Percentiles rank a stretch among this genome's conserved stretches.
These are phyloP conservation scores for Oemleria cerasiformis DNA, from an alignment of 306 rosid genomes.

Conservation along the genomic window DNA sequence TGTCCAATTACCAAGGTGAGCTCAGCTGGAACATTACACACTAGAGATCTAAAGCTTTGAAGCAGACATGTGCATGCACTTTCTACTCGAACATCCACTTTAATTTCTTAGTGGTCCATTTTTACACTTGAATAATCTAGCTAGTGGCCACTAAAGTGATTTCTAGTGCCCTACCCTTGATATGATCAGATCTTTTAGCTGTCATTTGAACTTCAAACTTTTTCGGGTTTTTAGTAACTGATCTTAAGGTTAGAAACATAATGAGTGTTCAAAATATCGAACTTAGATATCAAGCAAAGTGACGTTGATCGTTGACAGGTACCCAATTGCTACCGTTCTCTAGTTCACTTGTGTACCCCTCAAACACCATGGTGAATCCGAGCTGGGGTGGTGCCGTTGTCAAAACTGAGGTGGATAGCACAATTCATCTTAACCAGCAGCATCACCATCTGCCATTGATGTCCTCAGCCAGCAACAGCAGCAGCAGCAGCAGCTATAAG, in stretches of 20 bases:
- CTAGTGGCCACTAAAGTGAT: constrained; percentile 15
- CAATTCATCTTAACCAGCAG: constrained; percentile 31
- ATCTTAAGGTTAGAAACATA: not conserved
- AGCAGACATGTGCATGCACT: constrained; percentile 2
- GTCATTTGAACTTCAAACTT: not conserved
- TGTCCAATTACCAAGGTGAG: constrained; percentile 73
- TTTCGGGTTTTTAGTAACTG: not conserved
- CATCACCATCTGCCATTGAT: constrained; percentile 42
- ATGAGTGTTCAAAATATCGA: not conserved
- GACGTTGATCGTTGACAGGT: constrained; percentile 43
- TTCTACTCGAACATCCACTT: constrained; percentile 3
- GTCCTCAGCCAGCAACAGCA: constrained; percentile 34
- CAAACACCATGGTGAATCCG: constrained; percentile 46
- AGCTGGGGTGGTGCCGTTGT: constrained; percentile 45
- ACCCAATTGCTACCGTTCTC: constrained; percentile 61
- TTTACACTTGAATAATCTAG: constrained; percentile 15
- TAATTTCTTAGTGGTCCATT: constrained; percentile 7
- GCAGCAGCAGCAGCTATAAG: constrained; percentile 34
- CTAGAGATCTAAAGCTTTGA: not conserved
- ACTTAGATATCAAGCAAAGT: not conserved
- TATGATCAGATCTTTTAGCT: not conserved
- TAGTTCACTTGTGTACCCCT: constrained; percentile 54
- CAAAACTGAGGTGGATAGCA: constrained; percentile 42
- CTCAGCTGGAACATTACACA: constrained; percentile 26
- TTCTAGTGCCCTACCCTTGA: not conserved